These are phyloP conservation scores for Lactarius indigo DNA, from an alignment of 768 basidiomycete species.

Conservation along the genomic window DNA sequence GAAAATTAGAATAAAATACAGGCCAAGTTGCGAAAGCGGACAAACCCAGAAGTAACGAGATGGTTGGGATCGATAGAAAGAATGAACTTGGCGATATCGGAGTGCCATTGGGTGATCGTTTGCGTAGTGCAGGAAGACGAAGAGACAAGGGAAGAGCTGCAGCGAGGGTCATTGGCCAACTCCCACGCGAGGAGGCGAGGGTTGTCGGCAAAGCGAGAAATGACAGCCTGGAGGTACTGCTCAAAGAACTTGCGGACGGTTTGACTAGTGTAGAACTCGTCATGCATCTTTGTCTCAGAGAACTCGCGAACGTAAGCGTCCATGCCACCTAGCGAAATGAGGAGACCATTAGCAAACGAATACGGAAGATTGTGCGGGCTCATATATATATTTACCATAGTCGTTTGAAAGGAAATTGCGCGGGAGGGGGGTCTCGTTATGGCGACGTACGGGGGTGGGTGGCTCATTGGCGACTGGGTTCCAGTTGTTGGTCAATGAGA, in stretches of 20 bases:
- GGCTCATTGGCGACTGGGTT: slow-evolving; percentile 3
- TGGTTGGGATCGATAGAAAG: slow-evolving; percentile 35
- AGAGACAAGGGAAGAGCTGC: slow-evolving; percentile 15
- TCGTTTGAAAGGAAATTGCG: slow-evolving; percentile 33
- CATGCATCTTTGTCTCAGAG: slow-evolving; percentile 32
- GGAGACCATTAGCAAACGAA: background rate
- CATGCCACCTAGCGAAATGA: slow-evolving; percentile 35
- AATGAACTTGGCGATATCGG: slow-evolving; percentile 29
- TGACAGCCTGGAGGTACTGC: slow-evolving; percentile 13
- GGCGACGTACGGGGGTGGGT: slow-evolving; percentile 5
- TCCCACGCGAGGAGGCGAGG: slow-evolving; percentile 24
- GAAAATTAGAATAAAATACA: background rate
- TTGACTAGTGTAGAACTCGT: slow-evolving; percentile 38
- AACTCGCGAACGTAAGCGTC: slow-evolving; percentile 37
- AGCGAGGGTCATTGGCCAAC: slow-evolving; percentile 27
- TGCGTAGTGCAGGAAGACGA: slow-evolving; percentile 30
- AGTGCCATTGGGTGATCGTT: slow-evolving; percentile 34
- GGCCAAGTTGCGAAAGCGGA: background rate
- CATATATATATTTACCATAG: slow-evolving; percentile 27
- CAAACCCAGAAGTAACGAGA: slow-evolving; percentile 35
- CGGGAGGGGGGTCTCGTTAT: slow-evolving; percentile 24
- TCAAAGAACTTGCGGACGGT: slow-evolving; percentile 28
- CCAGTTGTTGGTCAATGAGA: slow-evolving; percentile 27
- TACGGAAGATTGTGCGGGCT: background rate
- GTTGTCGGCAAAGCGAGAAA: slow-evolving; percentile 19